These are phyloP conservation scores for Starmerella bombi DNA, from an alignment of 805 yeast genomes.

Conservation along the genomic window DNA sequence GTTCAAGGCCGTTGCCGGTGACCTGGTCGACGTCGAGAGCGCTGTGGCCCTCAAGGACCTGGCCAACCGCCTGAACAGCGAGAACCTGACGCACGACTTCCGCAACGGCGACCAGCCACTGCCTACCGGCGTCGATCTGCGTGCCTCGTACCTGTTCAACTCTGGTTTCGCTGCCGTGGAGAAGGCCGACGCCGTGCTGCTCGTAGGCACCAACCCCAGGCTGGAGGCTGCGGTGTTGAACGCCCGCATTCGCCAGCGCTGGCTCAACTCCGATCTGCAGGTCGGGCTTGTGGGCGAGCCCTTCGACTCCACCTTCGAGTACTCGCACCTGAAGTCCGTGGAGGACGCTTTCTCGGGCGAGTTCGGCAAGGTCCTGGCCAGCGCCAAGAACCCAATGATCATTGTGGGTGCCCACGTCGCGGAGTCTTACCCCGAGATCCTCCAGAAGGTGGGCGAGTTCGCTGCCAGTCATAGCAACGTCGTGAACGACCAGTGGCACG, in stretches of 20 bases:
- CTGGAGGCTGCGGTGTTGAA: slow-evolving; percentile 82
- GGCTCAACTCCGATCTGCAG: slow-evolving; percentile 55
- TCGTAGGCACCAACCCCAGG: slow-evolving; percentile 79
- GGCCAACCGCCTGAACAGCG: slow-evolving; percentile 63
- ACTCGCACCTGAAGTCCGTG: slow-evolving; percentile 45
- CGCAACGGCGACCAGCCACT: slow-evolving; percentile 43
- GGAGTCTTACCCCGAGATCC: slow-evolving; percentile 42
- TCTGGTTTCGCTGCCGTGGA: slow-evolving; percentile 67
- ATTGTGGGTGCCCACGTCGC: slow-evolving; percentile 70
- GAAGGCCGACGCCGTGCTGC: slow-evolving; percentile 66
- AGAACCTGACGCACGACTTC: slow-evolving; percentile 63
- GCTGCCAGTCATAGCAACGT: slow-evolving; percentile 45
- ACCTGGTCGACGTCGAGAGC: slow-evolving; percentile 69
- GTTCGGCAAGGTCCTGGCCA: slow-evolving; percentile 51
- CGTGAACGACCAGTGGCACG: slow-evolving; percentile 66
- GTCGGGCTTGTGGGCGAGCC: slow-evolving; percentile 60
- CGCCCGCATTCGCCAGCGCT: slow-evolving; percentile 67
- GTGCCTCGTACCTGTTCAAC: slow-evolving; percentile 71
- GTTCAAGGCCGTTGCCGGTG: slow-evolving; percentile 70
- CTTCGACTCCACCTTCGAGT: slow-evolving; percentile 64
- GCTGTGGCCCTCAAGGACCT: slow-evolving; percentile 72
- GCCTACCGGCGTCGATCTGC: slow-evolving; percentile 56
- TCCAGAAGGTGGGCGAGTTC: slow-evolving; percentile 39
- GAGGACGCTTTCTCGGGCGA: slow-evolving; percentile 49
- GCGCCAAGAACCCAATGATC: slow-evolving; percentile 62